These are phyloP conservation scores for Entrophospora sp. DNA, from an alignment of 192 early-diverging fungal species.

Conservation along the genomic window DNA sequence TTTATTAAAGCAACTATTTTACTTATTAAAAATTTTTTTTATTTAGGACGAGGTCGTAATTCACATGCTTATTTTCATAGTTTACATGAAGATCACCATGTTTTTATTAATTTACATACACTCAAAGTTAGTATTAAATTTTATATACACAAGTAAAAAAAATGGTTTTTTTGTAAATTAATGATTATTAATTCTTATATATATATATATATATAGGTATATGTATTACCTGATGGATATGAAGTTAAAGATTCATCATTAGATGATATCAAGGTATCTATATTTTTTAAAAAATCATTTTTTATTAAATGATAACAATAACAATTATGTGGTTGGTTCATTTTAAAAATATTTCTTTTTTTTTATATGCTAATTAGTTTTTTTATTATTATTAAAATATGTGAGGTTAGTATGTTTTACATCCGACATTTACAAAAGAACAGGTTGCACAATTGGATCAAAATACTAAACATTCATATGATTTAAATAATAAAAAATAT, in stretches of 20 bases:
- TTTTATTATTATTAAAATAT: not conserved
- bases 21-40: not conserved
- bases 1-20: not conserved
- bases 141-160: too few species aligned
- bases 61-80: constrained; percentile 96
- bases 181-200: not conserved
- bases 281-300: not conserved
- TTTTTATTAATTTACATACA: constrained; percentile 86
- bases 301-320: not conserved
- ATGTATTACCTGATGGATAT: constrained; percentile 90
- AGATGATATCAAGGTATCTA: constrained; percentile 79
- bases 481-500: constrained; percentile 80
- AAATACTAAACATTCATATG: constrained; percentile 49
- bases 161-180: too few species aligned
- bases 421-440: constrained; percentile 65
- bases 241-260: constrained; percentile 79
- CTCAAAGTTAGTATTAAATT: constrained; percentile 42
- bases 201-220: constrained; percentile 41
- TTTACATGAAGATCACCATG: constrained; percentile 90
- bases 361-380: not conserved
- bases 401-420: constrained; percentile 62
- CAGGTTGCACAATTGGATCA: constrained; percentile 65
- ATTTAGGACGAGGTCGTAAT: constrained; percentile 68
- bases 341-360: not conserved
- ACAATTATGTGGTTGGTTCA: not conserved